phyloP scores from a whole-genome alignment of 805 yeast species.

The Pichia phayaonensis region DNA sequence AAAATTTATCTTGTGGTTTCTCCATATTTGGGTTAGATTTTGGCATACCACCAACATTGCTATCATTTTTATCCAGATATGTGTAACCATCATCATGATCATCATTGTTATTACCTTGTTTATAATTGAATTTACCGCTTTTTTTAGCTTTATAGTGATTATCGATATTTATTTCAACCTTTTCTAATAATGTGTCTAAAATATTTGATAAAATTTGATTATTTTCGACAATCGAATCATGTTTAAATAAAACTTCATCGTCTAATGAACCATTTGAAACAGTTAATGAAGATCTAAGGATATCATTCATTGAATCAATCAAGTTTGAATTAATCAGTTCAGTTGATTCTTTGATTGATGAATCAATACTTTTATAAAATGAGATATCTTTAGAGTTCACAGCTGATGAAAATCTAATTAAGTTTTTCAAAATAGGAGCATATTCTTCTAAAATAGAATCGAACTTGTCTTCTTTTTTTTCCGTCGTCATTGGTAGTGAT shows the following conservation, averaged over 20 bases:
- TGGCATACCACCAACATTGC: neutral
- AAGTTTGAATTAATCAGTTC: constrained; percentile 25
- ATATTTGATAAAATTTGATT: constrained; percentile 61
- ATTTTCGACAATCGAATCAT: constrained; percentile 31
- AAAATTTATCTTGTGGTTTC: constrained; percentile 68
- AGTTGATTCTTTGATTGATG: constrained; percentile 33
- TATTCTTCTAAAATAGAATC: constrained; percentile 20
- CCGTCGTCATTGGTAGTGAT: neutral
- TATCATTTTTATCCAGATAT: constrained; percentile 49
- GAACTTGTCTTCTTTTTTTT: neutral
- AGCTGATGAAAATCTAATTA: constrained; percentile 60
- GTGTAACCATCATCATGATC: constrained; percentile 28
- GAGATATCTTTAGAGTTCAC: constrained; percentile 75
- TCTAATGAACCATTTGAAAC: constrained; percentile 20
- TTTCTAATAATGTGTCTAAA: constrained; percentile 69
- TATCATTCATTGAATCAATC: constrained; percentile 31
- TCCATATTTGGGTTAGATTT: constrained; percentile 12
- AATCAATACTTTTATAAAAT: constrained; percentile 63
- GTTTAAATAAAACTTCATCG: constrained; percentile 21
- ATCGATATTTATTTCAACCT: constrained; percentile 64
- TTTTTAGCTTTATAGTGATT: constrained; percentile 24
- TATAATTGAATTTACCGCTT: neutral
- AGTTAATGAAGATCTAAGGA: constrained; percentile 27
- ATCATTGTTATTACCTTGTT: neutral
- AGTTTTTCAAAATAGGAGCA: constrained; percentile 43